Conservation (phyloP, 169 alveolate species). For the Plasmodium billcollinsi region DNA sequence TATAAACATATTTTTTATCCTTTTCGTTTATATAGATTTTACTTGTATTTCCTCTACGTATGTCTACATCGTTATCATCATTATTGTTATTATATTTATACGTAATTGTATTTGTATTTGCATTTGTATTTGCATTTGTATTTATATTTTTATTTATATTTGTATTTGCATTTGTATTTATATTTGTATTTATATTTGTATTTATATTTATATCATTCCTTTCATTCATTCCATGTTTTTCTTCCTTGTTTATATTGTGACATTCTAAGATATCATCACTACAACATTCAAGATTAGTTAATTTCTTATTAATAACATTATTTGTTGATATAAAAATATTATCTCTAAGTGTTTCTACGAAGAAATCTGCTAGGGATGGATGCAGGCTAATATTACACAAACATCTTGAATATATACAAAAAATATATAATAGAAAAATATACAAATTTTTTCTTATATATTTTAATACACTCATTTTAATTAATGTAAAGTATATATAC, state of each 20-base stretch:
- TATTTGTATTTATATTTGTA: slow-evolving; percentile 2
- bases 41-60: background rate
- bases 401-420: background rate
- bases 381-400: slow-evolving; percentile 30
- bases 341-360: slow-evolving; percentile 42
- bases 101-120: background rate
- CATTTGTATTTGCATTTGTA: background rate
- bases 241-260: slow-evolving; percentile 20
- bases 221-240: background rate
- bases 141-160: slow-evolving; percentile 4
- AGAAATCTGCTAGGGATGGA: slow-evolving; percentile 49
- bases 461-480: slow-evolving; percentile 12
- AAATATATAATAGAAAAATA: too few relatives aligned
- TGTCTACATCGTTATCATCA: background rate
- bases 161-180: background rate
- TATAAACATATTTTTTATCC: background rate
- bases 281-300: slow-evolving; percentile 22
- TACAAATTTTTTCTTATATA: background rate
- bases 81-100: too few relatives aligned
- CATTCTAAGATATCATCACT: slow-evolving; percentile 28
- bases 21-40: background rate
- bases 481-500: background rate
- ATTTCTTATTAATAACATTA: slow-evolving; percentile 38
- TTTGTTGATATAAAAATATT: slow-evolving; percentile 16
- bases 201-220: background rate